Percentiles rank a stretch among this genome's conserved stretches.
These are phyloP conservation scores for Lentinula raphanica DNA, from an alignment of 768 basidiomycete genomes.

Conservation along the genomic window DNA sequence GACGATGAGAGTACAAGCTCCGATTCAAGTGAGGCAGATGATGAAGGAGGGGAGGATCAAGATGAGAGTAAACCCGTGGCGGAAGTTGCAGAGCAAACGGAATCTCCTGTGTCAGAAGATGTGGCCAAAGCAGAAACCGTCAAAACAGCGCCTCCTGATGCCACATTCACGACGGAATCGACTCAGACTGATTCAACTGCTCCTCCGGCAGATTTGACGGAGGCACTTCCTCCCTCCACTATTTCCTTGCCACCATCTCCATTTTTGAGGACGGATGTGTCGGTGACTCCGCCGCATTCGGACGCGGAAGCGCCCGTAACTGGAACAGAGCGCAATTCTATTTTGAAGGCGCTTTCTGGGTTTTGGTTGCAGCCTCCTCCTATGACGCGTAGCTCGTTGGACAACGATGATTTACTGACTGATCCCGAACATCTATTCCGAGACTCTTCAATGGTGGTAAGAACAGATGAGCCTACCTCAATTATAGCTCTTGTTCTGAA, in stretches of 20 bases:
- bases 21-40: slow-evolving; percentile 35
- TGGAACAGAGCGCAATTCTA: slow-evolving; percentile 62
- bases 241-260: slow-evolving; percentile 57
- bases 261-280: slow-evolving; percentile 33
- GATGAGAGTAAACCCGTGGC: slow-evolving; percentile 19
- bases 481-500: slow-evolving; percentile 93
- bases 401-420: slow-evolving; percentile 61
- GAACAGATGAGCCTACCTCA: slow-evolving; percentile 96
- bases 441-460: slow-evolving; percentile 90
- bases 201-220: background rate
- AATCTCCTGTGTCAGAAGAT: slow-evolving; percentile 22
- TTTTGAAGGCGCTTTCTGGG: slow-evolving; percentile 79
- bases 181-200: background rate
- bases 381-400: slow-evolving; percentile 48
- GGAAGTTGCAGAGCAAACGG: slow-evolving; percentile 20
- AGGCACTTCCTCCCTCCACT: slow-evolving; percentile 18
- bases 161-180: slow-evolving; percentile 3
- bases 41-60: slow-evolving; percentile 25
- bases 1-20: slow-evolving; percentile 67
- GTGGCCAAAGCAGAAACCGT: slow-evolving; percentile 17
- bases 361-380: slow-evolving; percentile 67
- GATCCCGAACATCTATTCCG: slow-evolving; percentile 92
- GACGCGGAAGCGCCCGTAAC: slow-evolving; percentile 41
- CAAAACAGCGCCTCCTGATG: slow-evolving; percentile 21
- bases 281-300: slow-evolving; percentile 42